A percentile compares a stretch with the other conserved stretches of the same genome.
phyloP scores from a whole-genome alignment of 805 yeast genomes.

The Kodamaea lidongshanica region DNA sequence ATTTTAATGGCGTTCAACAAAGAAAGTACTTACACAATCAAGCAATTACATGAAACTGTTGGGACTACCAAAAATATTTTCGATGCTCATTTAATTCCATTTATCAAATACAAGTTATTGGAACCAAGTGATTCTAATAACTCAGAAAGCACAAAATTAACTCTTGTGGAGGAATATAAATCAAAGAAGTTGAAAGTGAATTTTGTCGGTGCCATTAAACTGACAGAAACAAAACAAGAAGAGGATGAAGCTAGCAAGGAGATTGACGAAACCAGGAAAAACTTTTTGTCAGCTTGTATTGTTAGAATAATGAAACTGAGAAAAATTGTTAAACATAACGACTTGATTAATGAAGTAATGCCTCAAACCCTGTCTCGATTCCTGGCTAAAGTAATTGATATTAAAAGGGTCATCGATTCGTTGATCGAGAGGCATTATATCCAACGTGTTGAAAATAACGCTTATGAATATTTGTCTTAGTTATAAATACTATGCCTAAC shows the following conservation, averaged over 20 bases:
- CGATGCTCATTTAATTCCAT: constrained; percentile 71
- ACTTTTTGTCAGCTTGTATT: constrained; percentile 84
- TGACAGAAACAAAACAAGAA: constrained; percentile 58
- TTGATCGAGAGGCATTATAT: constrained; percentile 83
- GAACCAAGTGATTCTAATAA: constrained; percentile 42
- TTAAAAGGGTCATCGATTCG: constrained; percentile 78
- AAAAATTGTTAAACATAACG: constrained; percentile 69
- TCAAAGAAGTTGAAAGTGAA: constrained; percentile 80
- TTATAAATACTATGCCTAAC: too few species aligned
- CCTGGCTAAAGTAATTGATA: constrained; percentile 77
- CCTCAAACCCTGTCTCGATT: constrained; percentile 80
- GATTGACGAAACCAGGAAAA: constrained; percentile 79
- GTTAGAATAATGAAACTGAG: constrained; percentile 96
- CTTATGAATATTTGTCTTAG: constrained; percentile 77
- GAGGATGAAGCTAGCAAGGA: constrained; percentile 70
- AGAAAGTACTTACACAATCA: constrained; percentile 50
- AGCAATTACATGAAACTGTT: constrained; percentile 59
- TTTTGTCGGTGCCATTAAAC: constrained; percentile 54
- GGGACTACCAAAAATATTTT: constrained; percentile 60
- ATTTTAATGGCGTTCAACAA: constrained; percentile 81
- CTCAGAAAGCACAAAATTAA: constrained; percentile 47
- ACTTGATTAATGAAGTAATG: constrained; percentile 79
- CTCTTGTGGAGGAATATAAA: constrained; percentile 74
- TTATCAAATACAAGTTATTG: constrained; percentile 71
- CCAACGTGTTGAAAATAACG: constrained; percentile 65